Evolutionary conservation across 2,329 filamentous ascomycete genomes (phyloP).

Genomic region (Madurella fahalii): DNA sequence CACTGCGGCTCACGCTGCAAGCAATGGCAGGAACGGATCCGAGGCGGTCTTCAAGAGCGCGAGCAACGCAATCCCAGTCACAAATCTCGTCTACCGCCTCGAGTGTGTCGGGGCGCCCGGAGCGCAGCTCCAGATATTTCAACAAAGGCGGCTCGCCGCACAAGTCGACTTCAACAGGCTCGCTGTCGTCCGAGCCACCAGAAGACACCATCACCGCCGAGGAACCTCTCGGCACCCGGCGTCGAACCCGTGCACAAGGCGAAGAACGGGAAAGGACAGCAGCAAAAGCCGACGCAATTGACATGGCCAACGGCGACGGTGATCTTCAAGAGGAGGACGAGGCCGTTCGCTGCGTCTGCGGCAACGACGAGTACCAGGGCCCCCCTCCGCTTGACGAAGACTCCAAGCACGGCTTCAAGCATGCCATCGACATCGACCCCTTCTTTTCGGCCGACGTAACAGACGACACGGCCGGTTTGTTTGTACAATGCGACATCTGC

Average conservation of each 20-base stretch:
- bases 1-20: slow-evolving; percentile 32
- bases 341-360: slow-evolving; percentile 92
- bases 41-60: slow-evolving; percentile 88
- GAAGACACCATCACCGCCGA: slow-evolving; percentile 57
- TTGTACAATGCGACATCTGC: slow-evolving; percentile 96
- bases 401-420: slow-evolving; percentile 49
- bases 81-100: slow-evolving; percentile 76
- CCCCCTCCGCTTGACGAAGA: slow-evolving; percentile 61
- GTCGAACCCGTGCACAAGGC: slow-evolving; percentile 65
- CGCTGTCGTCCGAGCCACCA: slow-evolving; percentile 64
- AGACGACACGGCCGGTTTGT: slow-evolving; percentile 89
- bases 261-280: slow-evolving; percentile 51
- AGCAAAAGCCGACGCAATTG: slow-evolving; percentile 40
- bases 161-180: slow-evolving; percentile 71
- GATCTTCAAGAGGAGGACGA: slow-evolving; percentile 85
- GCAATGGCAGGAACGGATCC: slow-evolving; percentile 64
- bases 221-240: slow-evolving; percentile 67
- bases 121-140: slow-evolving; percentile 68
- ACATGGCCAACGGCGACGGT: slow-evolving; percentile 60
- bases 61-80: slow-evolving; percentile 69
- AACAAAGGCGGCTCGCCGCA: slow-evolving; percentile 69
- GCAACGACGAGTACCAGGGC: slow-evolving; percentile 90
- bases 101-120: slow-evolving; percentile 69
- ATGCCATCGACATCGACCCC: slow-evolving; percentile 54
- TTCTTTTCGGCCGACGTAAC: slow-evolving; percentile 60